phyloP scores from a whole-genome alignment of 2,329 filamentous ascomycete genomes.

The Penicillium sp. region DNA sequence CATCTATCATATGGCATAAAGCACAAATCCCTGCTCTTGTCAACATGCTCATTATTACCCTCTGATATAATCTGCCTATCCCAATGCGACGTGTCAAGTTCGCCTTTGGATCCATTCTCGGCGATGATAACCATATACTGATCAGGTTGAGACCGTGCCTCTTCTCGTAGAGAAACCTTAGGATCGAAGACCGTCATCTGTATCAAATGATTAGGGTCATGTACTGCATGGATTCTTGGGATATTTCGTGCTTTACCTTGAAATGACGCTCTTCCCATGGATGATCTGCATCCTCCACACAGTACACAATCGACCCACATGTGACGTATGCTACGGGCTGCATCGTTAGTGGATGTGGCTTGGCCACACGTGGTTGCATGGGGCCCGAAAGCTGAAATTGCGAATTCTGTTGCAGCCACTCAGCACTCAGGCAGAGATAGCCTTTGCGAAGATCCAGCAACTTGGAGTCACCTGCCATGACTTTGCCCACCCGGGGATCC shows the following conservation, averaged over 20 bases:
- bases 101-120: too few relatives aligned
- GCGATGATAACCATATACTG: too few relatives aligned
- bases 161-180: too few relatives aligned
- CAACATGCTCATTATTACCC: neutral
- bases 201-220: too few relatives aligned
- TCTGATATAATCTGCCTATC: too few relatives aligned
- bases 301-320: slow-evolving; percentile 61
- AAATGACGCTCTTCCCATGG: too few relatives aligned
- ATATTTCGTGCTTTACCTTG: too few relatives aligned
- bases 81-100: too few relatives aligned
- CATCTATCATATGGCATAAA: slow-evolving; percentile 56
- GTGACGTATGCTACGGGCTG: slow-evolving; percentile 56
- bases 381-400: slow-evolving; percentile 50
- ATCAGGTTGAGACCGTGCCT: too few relatives aligned
- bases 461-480: too few relatives aligned
- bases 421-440: slow-evolving; percentile 50
- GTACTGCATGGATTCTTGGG: too few relatives aligned
- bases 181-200: too few relatives aligned
- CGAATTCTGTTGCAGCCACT: slow-evolving; percentile 41
- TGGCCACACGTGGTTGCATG: slow-evolving; percentile 51
- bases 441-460: slow-evolving; percentile 40
- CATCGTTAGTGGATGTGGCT: slow-evolving; percentile 58
- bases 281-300: slow-evolving; percentile 27
- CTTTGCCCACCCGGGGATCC: slow-evolving; percentile 53
- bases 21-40: slow-evolving; percentile 37